phyloP scores from a whole-genome alignment of 2,329 filamentous ascomycete genomes.

The Botrytis porri region DNA sequence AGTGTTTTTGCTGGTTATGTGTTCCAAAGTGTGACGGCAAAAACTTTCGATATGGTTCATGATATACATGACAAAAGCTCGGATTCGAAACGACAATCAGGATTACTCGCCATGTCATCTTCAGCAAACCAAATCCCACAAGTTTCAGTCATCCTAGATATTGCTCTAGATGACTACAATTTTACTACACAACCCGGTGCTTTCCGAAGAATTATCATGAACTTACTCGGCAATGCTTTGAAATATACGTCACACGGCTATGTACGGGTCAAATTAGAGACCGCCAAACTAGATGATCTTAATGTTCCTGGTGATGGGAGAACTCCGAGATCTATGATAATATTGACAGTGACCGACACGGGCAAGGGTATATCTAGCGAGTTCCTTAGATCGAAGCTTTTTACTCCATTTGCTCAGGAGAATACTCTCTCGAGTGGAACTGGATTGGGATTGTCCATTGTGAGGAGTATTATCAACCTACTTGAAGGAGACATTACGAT shows the following conservation, averaged over 20 bases:
- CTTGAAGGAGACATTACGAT: constrained; percentile 60
- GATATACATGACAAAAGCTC: constrained; percentile 22
- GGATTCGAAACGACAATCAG: constrained; percentile 16
- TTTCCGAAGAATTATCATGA: constrained; percentile 54
- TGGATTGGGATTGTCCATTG: constrained; percentile 64
- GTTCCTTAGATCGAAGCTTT: constrained; percentile 59
- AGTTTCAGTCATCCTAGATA: constrained; percentile 36
- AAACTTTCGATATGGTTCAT: constrained; percentile 37
- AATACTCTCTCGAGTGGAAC: constrained; percentile 59
- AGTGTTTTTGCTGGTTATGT: constrained; percentile 39
- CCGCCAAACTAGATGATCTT: constrained; percentile 33
- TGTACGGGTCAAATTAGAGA: constrained; percentile 43
- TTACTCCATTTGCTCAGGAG: constrained; percentile 63
- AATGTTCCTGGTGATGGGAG: constrained; percentile 24
- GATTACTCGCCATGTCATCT: constrained; percentile 6
- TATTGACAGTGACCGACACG: constrained; percentile 73
- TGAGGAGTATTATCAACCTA: constrained; percentile 57
- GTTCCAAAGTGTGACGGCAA: constrained; percentile 36
- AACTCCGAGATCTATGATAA: constrained; percentile 39
- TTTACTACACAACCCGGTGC: constrained; percentile 55
- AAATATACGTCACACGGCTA: constrained; percentile 58
- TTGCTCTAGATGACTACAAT: constrained; percentile 34
- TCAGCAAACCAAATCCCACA: constrained; percentile 23
- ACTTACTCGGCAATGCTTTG: constrained; percentile 60
- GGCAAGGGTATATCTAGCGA: constrained; percentile 64